Evolutionary conservation across 164 flowering plant genomes (phyloP).

Genomic region (Umbellularia californica): DNA sequence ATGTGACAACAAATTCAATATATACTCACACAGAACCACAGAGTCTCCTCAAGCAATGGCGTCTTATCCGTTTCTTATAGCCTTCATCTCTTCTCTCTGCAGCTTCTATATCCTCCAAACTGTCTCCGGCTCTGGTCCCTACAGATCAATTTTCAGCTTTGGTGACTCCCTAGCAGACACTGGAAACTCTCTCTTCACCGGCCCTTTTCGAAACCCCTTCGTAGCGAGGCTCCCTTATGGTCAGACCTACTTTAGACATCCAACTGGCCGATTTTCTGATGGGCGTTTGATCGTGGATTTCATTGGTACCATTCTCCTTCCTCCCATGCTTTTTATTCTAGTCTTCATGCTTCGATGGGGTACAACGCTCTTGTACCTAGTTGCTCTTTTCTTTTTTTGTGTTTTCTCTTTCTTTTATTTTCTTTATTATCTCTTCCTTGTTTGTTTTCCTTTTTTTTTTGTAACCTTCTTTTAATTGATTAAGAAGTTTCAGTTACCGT

Average conservation of each 20-base stretch:
- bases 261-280: constrained; percentile 33
- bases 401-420: no score
- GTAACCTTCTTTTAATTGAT: no score
- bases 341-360: background rate
- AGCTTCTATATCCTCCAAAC: background rate
- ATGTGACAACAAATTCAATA: no score
- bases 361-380: no score
- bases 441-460: no score
- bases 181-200: constrained; percentile 9
- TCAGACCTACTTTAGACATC: constrained; percentile 29
- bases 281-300: constrained; percentile 36
- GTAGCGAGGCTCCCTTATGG: constrained; percentile 27
- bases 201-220: background rate
- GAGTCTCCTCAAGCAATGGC: background rate
- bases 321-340: background rate
- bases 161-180: constrained; percentile 15
- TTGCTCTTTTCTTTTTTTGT: no score
- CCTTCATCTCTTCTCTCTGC: background rate
- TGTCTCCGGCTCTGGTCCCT: background rate
- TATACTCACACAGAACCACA: no score
- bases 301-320: constrained; percentile 16
- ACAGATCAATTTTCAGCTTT: constrained; percentile 10
- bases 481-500: no score
- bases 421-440: no score
- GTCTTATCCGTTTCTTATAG: background rate